Base-by-base conservation (phyloP, 2,329 filamentous ascomycete genomes). In the Bipolaris zeicola region DNA sequence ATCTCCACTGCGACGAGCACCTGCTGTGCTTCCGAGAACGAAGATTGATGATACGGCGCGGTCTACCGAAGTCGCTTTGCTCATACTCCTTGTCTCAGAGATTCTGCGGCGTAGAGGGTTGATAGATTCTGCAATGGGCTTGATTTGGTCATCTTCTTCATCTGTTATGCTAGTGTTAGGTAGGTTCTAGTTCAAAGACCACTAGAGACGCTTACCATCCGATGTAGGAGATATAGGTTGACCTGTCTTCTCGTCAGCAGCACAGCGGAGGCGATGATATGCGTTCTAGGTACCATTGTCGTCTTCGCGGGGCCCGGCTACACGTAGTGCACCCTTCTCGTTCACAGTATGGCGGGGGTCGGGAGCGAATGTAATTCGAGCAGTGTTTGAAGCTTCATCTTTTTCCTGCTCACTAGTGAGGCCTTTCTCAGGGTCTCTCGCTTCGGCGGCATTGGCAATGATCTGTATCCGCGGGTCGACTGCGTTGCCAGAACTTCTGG, bases 21-120 rank as follows among this genome's bases (percentile, higher is more conserved):
- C 76, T 98, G 92, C 61, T 94, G 92, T 65, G 16, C 56, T 47
- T 18, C 53, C 48, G 37, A 80, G 65, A 7, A 79, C 75, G 52
- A 80, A 80, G 37, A 79, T 69, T 6, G 77, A 79, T 1, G 77
- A 75, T 4, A 74, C 74, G 6, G 73, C 71, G 20, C 71, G 69
- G 18, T 79, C 77, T 34, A 80, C 63, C 2, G 78, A 78, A 1
- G 66, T 70, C 6, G 74, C 67, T 33, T 72, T 68, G 8, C 67
- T 60, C 4, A 79, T 41, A 31, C 53, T 63, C 4, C 46, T 37
- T 5, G 52, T 58, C 8, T 63, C 54, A 2, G 56, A 59, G 16
- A 45, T 49, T 1, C 50, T 56, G 34, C 59, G 59, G 33, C 58
- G 55, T 5, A 58, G 16, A 3, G 37, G 37, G 20, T 51, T 52